Evolutionary conservation across 2,329 filamentous ascomycete species (phyloP).

Genomic region (Colletotrichum horii): DNA sequence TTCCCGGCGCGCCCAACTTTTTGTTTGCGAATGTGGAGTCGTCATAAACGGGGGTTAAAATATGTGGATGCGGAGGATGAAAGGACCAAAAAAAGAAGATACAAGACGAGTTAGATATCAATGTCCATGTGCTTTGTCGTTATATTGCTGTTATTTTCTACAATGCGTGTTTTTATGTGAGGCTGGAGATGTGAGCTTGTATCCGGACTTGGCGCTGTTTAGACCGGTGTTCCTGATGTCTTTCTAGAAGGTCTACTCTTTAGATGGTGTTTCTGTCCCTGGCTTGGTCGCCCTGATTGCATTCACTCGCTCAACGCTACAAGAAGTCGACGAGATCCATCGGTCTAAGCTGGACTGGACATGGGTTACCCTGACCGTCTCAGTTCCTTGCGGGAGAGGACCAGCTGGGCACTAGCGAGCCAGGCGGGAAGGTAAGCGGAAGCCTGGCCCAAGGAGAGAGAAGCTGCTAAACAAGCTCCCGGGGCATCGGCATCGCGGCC

Average conservation of each 20-base stretch:
- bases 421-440: not conserved
- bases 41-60: slow-evolving; percentile 21
- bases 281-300: not conserved
- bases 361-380: not conserved
- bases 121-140: not conserved
- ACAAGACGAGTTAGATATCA: slow-evolving; percentile 1
- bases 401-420: not conserved
- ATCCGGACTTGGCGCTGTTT: not conserved
- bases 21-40: slow-evolving; percentile 79
- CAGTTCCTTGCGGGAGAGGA: not conserved
- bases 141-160: not conserved
- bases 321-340: not conserved
- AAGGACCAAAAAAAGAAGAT: not conserved
- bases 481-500: not conserved
- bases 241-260: not conserved
- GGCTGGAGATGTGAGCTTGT: not conserved
- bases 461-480: not conserved
- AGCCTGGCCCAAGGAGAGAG: not conserved
- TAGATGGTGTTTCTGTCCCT: not conserved
- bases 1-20: slow-evolving; percentile 84
- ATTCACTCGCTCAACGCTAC: too few relatives aligned
- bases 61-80: not conserved
- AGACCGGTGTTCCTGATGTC: not conserved
- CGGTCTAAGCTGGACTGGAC: not conserved
- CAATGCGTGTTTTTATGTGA: not conserved